Base-by-base conservation (phyloP, 371 early-diverging fungal species). In the Mucor plumbeus region DNA sequence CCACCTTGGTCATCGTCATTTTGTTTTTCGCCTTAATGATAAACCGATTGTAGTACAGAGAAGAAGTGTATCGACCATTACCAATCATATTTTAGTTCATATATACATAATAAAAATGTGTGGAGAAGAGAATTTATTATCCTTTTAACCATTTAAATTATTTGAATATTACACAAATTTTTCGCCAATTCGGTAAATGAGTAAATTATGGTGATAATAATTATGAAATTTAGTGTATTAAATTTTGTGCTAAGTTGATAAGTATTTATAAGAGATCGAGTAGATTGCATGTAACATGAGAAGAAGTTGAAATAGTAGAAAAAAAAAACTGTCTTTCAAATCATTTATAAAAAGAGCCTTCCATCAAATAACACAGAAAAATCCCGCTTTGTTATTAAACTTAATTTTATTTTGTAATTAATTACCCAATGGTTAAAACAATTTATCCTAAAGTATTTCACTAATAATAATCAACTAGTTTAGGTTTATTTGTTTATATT, bases 11-110 rank as follows among this genome's bases (percentile, higher is more conserved):
- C 41, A 64, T 26, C 64, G 64, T 64, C 57, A 57, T 64, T 43
- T 43, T 54, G 7, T 19, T 44, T 26, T 56, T 64, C 65, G 65
- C 65, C 65, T 65, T 39, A 65, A 65, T 59, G 39, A 47, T 65
- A 38, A 65, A 59, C 65, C 65, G 65, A 47, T n/a, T 48, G 65
- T 65, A 11, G 36, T 38, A 65, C 65, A 58, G 15, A 35, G 7
- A 11, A 5, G 7, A 9, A 13, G 40, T 34, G 21, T 41, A 33
- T 26, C 7, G 26, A 40, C 11, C 36, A 26, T 21, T 9, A 21
- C 63, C 63, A 63, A 63, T 63, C 63, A 53, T 36, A 39, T 17
- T 2, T 26, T 10, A 31, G 39, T 48, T 35, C 26, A 41, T 33
- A n/a, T 40, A 41, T 40, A 47, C 13, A 57, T 64, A 9, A 21